phyloP scores from a whole-genome alignment of 2,329 filamentous ascomycete genomes.

The Cadophora malorum region DNA sequence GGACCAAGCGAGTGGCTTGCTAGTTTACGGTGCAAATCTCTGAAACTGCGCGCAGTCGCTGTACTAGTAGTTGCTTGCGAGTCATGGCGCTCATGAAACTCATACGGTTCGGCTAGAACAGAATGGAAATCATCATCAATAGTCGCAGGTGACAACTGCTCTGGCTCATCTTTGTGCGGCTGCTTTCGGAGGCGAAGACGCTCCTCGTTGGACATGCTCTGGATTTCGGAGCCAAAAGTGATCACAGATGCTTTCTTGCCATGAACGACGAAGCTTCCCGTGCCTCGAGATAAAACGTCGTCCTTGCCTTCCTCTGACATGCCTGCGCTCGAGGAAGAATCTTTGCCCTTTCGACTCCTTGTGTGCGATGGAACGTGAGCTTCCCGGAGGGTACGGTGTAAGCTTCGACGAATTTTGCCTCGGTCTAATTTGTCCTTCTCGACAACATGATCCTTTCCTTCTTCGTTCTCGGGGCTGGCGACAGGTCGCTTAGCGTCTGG shows the following conservation, averaged over 20 bases:
- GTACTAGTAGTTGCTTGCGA: slow-evolving; percentile 71
- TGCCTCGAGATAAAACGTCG: slow-evolving; percentile 76
- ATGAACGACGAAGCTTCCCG: slow-evolving; percentile 93
- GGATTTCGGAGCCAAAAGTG: slow-evolving; percentile 92
- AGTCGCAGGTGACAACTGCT: slow-evolving; percentile 31
- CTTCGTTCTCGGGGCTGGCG: slow-evolving; percentile 48
- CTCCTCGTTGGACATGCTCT: slow-evolving; percentile 77
- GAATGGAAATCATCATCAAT: slow-evolving; percentile 59
- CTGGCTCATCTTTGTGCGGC: slow-evolving; percentile 50
- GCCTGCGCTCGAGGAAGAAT: slow-evolving; percentile 66
- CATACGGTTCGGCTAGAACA: slow-evolving; percentile 53
- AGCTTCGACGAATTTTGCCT: slow-evolving; percentile 74
- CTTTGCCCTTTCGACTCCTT: slow-evolving; percentile 78
- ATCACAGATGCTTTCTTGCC: slow-evolving; percentile 98
- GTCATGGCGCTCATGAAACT: slow-evolving; percentile 56
- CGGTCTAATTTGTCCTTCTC: slow-evolving; percentile 46
- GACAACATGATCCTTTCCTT: slow-evolving; percentile 38
- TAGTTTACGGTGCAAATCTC: slow-evolving; percentile 67
- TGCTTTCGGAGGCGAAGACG: slow-evolving; percentile 69
- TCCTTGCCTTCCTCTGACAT: slow-evolving; percentile 56
- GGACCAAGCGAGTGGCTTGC: slow-evolving; percentile 55
- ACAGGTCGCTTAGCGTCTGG: slow-evolving; percentile 48
- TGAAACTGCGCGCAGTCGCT: slow-evolving; percentile 69
- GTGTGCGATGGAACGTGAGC: slow-evolving; percentile 70
- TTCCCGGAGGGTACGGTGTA: slow-evolving; percentile 90